phyloP scores from a whole-genome alignment of 1,284 basidiomycete genomes.

The Mycosarcoma maydis region DNA sequence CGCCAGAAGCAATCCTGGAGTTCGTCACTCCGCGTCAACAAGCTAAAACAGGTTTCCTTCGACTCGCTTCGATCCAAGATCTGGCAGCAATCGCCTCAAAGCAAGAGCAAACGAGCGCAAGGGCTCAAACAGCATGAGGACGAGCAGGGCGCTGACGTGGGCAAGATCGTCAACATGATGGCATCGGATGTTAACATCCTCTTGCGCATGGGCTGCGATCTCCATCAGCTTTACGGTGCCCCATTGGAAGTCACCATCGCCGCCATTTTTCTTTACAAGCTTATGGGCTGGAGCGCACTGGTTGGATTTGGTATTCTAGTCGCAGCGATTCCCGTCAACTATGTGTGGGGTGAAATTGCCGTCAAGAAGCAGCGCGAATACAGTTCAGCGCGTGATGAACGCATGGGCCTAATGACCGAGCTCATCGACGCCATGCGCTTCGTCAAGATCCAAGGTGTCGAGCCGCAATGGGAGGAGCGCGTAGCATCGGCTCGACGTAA shows the following conservation, averaged over 20 bases:
- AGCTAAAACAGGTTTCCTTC: constrained; percentile 21
- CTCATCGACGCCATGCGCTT: constrained; percentile 77
- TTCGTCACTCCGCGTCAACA: constrained; percentile 1
- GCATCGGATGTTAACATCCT: constrained; percentile 66
- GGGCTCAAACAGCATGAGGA: constrained; percentile 19
- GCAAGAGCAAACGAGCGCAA: constrained; percentile 6
- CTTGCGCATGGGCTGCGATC: constrained; percentile 69
- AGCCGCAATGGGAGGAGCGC: constrained; percentile 47
- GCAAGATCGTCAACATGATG: constrained; percentile 71
- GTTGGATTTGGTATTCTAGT: constrained; percentile 82
- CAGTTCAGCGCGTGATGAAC: constrained; percentile 79
- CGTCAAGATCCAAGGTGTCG: constrained; percentile 72
- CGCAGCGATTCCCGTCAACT: constrained; percentile 79
- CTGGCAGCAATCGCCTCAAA: background rate
- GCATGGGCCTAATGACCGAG: constrained; percentile 87
- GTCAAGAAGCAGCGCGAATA: constrained; percentile 78
- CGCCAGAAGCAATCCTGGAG: constrained; percentile 14
- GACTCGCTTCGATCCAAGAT: constrained; percentile 17
- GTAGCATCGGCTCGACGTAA: constrained; percentile 53
- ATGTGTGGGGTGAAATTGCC: constrained; percentile 74
- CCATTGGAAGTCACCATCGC: constrained; percentile 85
- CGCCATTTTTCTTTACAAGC: constrained; percentile 68
- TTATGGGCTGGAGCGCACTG: constrained; percentile 85
- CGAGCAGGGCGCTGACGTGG: constrained; percentile 68
- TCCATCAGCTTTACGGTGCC: constrained; percentile 72